Conservation (phyloP, 139 green algal genomes). For the Micromonas commoda region DNA sequence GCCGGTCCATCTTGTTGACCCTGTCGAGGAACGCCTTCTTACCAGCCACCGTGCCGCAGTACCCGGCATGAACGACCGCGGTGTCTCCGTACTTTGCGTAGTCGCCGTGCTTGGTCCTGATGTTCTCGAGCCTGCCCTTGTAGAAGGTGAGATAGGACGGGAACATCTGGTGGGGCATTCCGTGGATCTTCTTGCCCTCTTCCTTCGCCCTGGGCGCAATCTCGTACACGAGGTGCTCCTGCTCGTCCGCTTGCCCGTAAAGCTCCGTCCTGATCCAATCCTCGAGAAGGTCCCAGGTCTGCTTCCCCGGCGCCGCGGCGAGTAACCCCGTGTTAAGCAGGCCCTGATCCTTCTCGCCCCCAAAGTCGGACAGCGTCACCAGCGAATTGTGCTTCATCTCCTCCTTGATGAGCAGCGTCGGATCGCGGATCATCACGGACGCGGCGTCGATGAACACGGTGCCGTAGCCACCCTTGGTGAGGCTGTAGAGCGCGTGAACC, state of each 20-base stretch:
- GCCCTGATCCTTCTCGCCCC: neutral
- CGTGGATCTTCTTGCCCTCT: neutral
- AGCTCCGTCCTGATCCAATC: neutral
- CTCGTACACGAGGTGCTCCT: neutral
- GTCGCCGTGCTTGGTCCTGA: neutral
- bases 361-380: slow-evolving; percentile 16
- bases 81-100: neutral
- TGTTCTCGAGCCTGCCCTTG: neutral
- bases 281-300: neutral
- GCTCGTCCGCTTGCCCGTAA: neutral
- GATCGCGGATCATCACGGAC: slow-evolving; percentile 3
- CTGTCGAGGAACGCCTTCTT: neutral
- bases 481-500: neutral
- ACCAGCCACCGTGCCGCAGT: neutral
- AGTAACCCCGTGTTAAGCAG: neutral
- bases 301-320: slow-evolving; percentile 1
- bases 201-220: slow-evolving; percentile 1
- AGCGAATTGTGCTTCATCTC: neutral
- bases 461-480: neutral
- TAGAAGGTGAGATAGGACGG: neutral
- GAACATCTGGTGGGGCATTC: neutral
- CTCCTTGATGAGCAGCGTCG: too few species aligned
- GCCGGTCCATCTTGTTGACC: neutral
- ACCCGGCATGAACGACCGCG: slow-evolving; percentile 11
- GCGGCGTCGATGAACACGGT: slow-evolving; percentile 1